These are phyloP conservation scores for Effrenium voratum DNA, from an alignment of 73 alveolate genomes.

Conservation along the genomic window DNA sequence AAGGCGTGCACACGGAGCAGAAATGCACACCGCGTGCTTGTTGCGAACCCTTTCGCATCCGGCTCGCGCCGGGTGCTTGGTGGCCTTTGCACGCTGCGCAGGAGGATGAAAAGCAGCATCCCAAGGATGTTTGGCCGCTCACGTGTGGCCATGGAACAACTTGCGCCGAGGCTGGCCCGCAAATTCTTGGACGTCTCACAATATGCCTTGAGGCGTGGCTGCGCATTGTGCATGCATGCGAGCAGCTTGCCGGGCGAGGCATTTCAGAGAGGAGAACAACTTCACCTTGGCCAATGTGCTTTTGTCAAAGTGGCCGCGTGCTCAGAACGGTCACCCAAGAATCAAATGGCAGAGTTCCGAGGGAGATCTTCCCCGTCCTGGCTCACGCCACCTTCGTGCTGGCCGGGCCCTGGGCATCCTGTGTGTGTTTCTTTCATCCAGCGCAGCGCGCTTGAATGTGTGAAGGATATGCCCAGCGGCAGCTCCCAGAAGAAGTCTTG, in stretches of 20 bases:
- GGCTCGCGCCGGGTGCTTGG: no score
- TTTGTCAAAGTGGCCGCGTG: constrained; percentile 1
- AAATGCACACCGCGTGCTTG: no score
- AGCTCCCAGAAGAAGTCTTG: constrained; percentile 12
- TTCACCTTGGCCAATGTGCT: constrained; percentile 69
- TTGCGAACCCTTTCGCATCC: no score
- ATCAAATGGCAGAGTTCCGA: not conserved
- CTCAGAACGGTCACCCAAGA: not conserved
- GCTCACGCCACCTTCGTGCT: not conserved
- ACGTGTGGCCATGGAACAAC: not conserved
- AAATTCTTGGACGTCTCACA: constrained; percentile 4
- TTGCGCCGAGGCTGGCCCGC: not conserved
- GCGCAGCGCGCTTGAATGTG: no score
- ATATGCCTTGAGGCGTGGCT: not conserved
- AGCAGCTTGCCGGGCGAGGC: not conserved
- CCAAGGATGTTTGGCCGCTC: not conserved
- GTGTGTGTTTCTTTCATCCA: no score
- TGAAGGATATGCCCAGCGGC: not conserved
- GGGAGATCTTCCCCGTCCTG: not conserved
- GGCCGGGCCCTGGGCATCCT: not conserved
- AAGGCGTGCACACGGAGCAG: no score
- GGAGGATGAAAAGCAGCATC: not conserved
- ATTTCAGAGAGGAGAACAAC: constrained; percentile 64
- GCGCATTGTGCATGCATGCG: not conserved
- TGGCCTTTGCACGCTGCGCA: no score